Base-by-base conservation (phyloP, 768 basidiomycete species). In the Mycena capillaripes region DNA sequence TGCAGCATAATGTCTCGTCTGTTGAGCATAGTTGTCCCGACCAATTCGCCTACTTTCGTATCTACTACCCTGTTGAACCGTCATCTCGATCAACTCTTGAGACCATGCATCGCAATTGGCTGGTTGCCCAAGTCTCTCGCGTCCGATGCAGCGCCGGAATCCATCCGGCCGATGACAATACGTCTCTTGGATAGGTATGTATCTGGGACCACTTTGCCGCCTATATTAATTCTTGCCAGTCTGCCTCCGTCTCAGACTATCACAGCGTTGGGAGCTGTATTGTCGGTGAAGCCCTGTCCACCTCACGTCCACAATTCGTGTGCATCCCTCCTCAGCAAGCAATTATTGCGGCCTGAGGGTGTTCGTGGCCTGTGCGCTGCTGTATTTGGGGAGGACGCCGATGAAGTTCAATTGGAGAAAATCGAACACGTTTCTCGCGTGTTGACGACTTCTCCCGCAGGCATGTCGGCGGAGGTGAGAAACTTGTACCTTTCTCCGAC, bases 381-480 rank as follows among this genome's bases (percentile, higher is more conserved):
- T 12, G 83, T 95, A 1, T 91, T 96, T 63, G 90, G 91, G 2
- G 92, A 91, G 50, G 88, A 88, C 40, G 83, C 80, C 10, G 89
- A 89, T 5, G 89, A 90, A 63, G 84, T 88, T 2, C 86, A 87
- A 2, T 76, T 94, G 5, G 89, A 93, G 70, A 94, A 93, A 78
- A 84, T 96, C 32, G 92, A 96, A 69, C 91, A 92, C 66, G 84
- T 95, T 36, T 87, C 93, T 23, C 85, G 83, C 8, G 86, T 95
- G 23, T 78, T 98, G 58, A 85, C 83, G 50, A 82, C 90, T n/a
- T 84, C 92, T 16, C 95, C 96, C 0, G 80, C 87, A 0, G 84
- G 82, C 16, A 87, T 89, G 80, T 80, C 84, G 10, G 79, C 87
- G 17, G 83, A 91, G 82, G 95, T 94, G 75, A 60, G 88, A 77